Base-by-base conservation (phyloP, 78 protist species). In the Dictyostelium brefeldianum region DNA sequence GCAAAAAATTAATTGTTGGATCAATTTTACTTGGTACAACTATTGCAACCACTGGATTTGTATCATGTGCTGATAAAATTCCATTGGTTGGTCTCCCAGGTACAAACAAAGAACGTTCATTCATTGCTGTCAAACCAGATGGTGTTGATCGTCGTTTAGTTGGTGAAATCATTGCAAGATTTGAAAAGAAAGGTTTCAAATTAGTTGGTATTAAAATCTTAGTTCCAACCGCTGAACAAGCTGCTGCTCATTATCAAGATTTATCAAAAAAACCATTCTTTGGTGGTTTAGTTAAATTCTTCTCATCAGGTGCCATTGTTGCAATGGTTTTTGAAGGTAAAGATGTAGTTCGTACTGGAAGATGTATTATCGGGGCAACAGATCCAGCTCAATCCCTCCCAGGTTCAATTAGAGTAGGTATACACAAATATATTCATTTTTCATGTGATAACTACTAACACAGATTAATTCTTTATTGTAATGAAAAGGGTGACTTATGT, bases 271-370 rank as follows among this genome's bases (percentile, higher is more conserved):
- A 69, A 51, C 96, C 96, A 83, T 97, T 97, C 95, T 97, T 90
- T 71, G 31, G 50, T 41, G 93, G 84, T 46, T 81, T 97, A 41
- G 70, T 67, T 80, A 53, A 75, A 65, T 96, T 59, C 75, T 29
- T 96, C 65, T 31, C 98, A 56, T 91, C 96, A 7, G 98, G 98
- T 73, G 96, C 98, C 0, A 97, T 98, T 59, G 97, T 96, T 53
- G 98, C 98, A 27, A 87, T 97, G 96, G 97, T 94, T 47, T 92
- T 95, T 97, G 97, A 96, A 81, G 99, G 98, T 62, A 67, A 89
- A 81, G 97, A 91, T 70, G 97, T 92, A 62, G 91, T 96, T 43
- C 31, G 27, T 12, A 50, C 85, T 25, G 97, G 75, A 22, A 83
- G 98, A 64, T 36, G 20, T 54, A 36, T 36, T 36, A 36, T 67